A percentile compares a stretch with the other conserved stretches of the same genome.
phyloP scores from a whole-genome alignment of 805 yeast genomes.

The Zygosaccharomyces pseudorouxii region DNA sequence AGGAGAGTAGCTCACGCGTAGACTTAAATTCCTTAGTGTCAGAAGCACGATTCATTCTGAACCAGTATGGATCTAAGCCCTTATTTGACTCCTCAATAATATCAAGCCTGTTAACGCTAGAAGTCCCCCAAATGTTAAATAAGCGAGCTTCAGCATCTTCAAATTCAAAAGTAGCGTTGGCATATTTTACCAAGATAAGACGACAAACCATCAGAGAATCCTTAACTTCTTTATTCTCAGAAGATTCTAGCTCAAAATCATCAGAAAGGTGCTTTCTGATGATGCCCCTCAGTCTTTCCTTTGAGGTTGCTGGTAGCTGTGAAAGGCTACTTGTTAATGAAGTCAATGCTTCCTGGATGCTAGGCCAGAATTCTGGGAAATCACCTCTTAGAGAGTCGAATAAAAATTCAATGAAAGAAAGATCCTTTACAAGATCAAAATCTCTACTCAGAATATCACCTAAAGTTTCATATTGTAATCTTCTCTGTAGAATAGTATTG shows the following conservation, averaged over 20 bases:
- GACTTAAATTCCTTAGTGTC: constrained; percentile 42
- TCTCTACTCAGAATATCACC: constrained; percentile 57
- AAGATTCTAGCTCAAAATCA: constrained; percentile 23
- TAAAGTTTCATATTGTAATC: constrained; percentile 70
- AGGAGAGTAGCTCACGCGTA: constrained; percentile 43
- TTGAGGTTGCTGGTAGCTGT: constrained; percentile 37
- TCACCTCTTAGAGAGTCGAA: constrained; percentile 69
- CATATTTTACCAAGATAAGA: constrained; percentile 59
- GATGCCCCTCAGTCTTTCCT: constrained; percentile 39
- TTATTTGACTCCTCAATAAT: constrained; percentile 72
- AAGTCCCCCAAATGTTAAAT: constrained; percentile 62
- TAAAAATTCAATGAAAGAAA: constrained; percentile 56
- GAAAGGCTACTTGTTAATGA: constrained; percentile 49
- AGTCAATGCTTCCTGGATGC: constrained; percentile 69
- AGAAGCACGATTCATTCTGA: constrained; percentile 47
- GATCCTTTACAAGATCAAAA: constrained; percentile 41
- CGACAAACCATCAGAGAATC: constrained; percentile 48
- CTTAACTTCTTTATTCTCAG: constrained; percentile 22
- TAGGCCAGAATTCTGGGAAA: constrained; percentile 52
- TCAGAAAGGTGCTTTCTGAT: constrained; percentile 37
- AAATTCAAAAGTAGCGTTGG: constrained; percentile 62
- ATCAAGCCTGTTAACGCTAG: constrained; percentile 57
- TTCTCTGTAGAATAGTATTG: constrained; percentile 45
- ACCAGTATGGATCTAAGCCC: constrained; percentile 85
- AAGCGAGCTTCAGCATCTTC: constrained; percentile 61